Base-by-base conservation (phyloP, 352 stramenopile species). In the Phytophthora litchii region DNA sequence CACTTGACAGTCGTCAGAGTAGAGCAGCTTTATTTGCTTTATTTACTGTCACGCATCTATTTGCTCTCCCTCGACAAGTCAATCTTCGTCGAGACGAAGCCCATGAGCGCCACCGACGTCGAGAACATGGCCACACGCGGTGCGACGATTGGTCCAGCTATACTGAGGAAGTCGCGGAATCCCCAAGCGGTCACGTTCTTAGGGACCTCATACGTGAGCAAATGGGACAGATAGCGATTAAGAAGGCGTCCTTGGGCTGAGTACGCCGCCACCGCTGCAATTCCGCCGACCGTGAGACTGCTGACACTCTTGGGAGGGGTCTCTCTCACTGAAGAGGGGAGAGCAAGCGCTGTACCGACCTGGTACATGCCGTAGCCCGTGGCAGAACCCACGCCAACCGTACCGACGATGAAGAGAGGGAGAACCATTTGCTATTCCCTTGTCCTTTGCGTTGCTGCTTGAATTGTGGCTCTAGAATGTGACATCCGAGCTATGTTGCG, bases 331-430 rank as follows among this genome's bases (percentile, higher is more conserved):
- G 38, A 54, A 1, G 73, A 21, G 0, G 75, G 78, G 32, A 88
- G 60, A 5, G 77, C 83, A 23, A 89, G 46, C 23, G 51, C 36
- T 37, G 74, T 74, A n/a, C 83, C 83, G 17, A 60, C 34, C 43
- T 88, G 78, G 65, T 88, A 92, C 80, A 89, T 90, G 37, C 69
- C 59, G 61, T 92, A 92, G 31, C 61, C 77, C 13, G 76, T 86
- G 11, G 72, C 63, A 25, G 66, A 67, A 13, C 80, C 78, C 12
- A 69, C 38, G 29, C 81, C 70, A 3, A 77, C 37, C 7, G 71
- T 83, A 23, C 78, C 76, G 13, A 78, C 69, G 68, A 92, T 80
- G 48, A 90, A 79, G 44, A 90, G 64, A 19, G 83, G 83, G 7
- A 92, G 74, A 42, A 92, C 77, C 78, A 89, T 44, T n/a, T 66